Conservation (phyloP, 208 protist genomes). For the Acanthamoeba healyi region DNA sequence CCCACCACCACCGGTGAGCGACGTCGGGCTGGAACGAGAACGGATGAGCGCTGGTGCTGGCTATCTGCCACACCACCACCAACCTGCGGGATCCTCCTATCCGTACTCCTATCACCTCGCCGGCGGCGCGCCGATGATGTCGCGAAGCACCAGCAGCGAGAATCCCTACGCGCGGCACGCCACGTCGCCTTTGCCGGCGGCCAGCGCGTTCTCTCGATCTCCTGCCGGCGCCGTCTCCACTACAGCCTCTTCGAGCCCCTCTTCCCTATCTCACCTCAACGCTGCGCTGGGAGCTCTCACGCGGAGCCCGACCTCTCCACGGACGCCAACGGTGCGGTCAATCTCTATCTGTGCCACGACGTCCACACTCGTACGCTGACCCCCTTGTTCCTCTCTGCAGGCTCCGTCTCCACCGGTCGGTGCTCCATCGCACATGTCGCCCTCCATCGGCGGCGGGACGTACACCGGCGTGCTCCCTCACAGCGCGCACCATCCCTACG, state of each 20-base stretch:
- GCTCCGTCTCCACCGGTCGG: background rate
- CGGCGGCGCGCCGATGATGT: background rate
- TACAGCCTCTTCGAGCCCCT: background rate
- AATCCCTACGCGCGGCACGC: constrained; percentile 9
- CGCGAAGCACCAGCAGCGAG: background rate
- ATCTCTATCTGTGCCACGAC: background rate
- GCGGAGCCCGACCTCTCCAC: background rate
- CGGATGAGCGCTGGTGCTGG: background rate
- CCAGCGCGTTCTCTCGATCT: background rate
- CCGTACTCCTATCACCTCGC: background rate
- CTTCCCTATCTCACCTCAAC: constrained; percentile 29
- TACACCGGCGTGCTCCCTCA: background rate
- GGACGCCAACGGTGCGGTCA: background rate
- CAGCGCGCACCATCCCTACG: background rate
- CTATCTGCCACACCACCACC: background rate
- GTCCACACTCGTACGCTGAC: too few species aligned
- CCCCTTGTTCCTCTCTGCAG: background rate
- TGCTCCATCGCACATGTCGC: background rate
- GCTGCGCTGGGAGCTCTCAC: background rate
- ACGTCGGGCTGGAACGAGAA: background rate
- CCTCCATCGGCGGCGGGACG: background rate
- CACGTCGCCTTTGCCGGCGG: background rate
- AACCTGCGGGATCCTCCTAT: background rate
- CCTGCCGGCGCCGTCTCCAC: background rate
- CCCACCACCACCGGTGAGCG: background rate